Conservation (phyloP, 805 yeast genomes). For the Spathaspora gorwiae region DNA sequence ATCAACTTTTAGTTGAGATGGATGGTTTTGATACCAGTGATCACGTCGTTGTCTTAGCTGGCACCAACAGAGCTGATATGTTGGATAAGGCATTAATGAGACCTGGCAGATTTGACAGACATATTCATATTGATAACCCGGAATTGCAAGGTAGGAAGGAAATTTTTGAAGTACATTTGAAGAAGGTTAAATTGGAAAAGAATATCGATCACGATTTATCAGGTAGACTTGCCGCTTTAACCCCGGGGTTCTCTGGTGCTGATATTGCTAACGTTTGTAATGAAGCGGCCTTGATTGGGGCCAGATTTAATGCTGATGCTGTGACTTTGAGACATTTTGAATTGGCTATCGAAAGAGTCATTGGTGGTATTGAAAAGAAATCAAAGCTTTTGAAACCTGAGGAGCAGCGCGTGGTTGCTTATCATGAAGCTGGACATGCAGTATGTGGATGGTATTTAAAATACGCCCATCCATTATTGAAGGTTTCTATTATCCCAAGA, state of each 20-base stretch:
- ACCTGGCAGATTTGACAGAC: conserved; percentile 98
- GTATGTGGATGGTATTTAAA: conserved; percentile 95
- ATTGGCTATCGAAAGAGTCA: conserved; percentile 93
- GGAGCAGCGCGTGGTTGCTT: conserved; percentile 88
- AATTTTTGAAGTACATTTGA: conserved; percentile 82
- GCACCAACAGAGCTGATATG: conserved; percentile 94
- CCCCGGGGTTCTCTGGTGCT: conserved; percentile 98
- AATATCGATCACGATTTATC: conserved; percentile 50
- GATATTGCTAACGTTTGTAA: conserved; percentile 96
- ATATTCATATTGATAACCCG: conserved; percentile 85
- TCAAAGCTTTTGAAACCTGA: conserved; percentile 76
- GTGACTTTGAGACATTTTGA: conserved; percentile 84
- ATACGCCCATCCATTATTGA: conserved; percentile 87
- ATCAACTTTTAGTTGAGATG: conserved; percentile 96
- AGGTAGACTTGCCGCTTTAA: conserved; percentile 88
- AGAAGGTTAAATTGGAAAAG: conserved; percentile 56
- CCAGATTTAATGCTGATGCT: conserved; percentile 67
- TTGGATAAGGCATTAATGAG: conserved; percentile 89
- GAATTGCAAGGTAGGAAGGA: conserved; percentile 94
- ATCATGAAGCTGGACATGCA: conserved; percentile 99
- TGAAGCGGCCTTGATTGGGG: conserved; percentile 96
- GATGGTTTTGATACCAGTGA: conserved; percentile 91
- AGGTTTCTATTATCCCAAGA: conserved; percentile 94
- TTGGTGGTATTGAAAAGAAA: conserved; percentile 93
- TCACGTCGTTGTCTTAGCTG: conserved; percentile 95